Evolutionary conservation across 1,139 yeast genomes (phyloP), one percentile per base, ranked within the genome.

Genomic region (Candida gigantensis): DNA sequence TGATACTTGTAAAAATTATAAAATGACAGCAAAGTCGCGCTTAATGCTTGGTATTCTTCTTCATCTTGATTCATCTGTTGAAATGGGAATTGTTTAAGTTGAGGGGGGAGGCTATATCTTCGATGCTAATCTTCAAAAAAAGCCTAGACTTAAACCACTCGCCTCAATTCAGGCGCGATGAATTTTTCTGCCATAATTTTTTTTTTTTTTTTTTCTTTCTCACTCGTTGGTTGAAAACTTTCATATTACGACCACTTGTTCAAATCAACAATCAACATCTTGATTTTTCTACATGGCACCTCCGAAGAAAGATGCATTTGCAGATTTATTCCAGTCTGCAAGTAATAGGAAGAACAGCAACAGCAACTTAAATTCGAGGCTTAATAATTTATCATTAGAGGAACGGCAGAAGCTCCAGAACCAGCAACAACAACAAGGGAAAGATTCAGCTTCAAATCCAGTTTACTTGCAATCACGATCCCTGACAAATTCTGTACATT

Each of bases 291-390:
- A 18, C 7, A 31, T 31, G 34, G 34, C 20, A 26, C 72, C 73
- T 13, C 71, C 72, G 5, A 66, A 68, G 51, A 67, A 67, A 45
- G 77, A 71, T 55, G 75, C 71, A 7, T 71, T 71, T 57, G 73
- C 76, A 3, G 75, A 70, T 46, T 60, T 71, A 30, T 70, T 71
- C 42, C 70, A 52, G 48, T 56, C 68, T 15, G 73, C 74, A 2
- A 56, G 52, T 16, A 43, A 29, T 15, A 29, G 21, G 7, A 17
- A 18, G 3, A 25, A 29, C 12, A 25, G 34, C 12, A 31, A 24
- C 13, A 8, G 15, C 6, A 43, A 38, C 28, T 13, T 40, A 5
- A 42, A 43, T 15, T 18, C 41, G 12, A 46, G 44, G 41, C 37
- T 44, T 35, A 47, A 44, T 31, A 49, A 44, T 18, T 35, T 53